Base-by-base conservation (phyloP, 148 eudicot genomes). In the Polygonum maritimum region DNA sequence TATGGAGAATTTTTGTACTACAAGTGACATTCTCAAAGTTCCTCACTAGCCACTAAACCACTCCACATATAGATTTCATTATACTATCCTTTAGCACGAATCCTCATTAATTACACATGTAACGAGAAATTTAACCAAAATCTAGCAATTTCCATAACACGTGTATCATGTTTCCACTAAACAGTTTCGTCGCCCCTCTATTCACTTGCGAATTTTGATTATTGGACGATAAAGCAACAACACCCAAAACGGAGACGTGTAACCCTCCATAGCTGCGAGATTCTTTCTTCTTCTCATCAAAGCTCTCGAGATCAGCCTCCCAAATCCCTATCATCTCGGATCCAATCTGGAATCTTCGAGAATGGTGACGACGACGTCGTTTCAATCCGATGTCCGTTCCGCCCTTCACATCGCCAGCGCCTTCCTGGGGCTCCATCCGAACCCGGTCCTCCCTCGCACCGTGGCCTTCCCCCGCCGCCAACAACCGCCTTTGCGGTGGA, bases 351-450 rank as follows among this genome's bases (percentile, higher is more conserved):
- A 13, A 1, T 1, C 14, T 35, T 38, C 15, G 45, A 36, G 44
- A 16, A 67, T 67, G 71, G 44, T 38, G 44, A 65, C 19, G 16
- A 45, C 75, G 44, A 65, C 19, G 14, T 44, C 75, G 45, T 48
- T 72, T 19, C 75, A 72, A 72, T 72, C 75, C 22, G 75, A 72
- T 72, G n/a, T 72, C 19, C 75, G 75, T 2, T 72, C 75, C 4
- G 75, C 75, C n/a, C 49, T 72, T 44, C 49, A 48, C 75, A 72
- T 72, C 52, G 75, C 75, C 35, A 41, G 54, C 49, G 16, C 75
- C 49, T 41, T 72, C 54, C 52, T 44, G 1, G 8, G 35, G 52
- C 75, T 44, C 1, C 3, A 72, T 13, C 75, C 35, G 16, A 72
- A 72, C 11, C 75, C 75, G 36, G 35, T 48, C 33, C 18, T 72